These are phyloP conservation scores for Zea luxurians DNA, from an alignment of 176 grass and related monocot genomes.

Conservation along the genomic window DNA sequence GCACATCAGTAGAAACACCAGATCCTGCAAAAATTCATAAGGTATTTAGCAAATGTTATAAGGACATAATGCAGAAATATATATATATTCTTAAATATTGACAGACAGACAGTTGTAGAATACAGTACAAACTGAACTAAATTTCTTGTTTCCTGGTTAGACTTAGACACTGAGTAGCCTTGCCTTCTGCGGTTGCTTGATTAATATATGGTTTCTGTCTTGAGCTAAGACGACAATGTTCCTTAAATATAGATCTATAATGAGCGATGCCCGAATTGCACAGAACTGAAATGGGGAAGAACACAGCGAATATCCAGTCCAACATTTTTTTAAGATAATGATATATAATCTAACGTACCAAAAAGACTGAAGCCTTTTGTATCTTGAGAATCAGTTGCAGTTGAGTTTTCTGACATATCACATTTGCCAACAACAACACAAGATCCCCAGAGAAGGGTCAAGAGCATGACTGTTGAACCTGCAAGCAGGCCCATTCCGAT, in stretches of 20 bases:
- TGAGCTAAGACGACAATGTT: not conserved
- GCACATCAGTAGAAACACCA: slow-evolving; percentile 78
- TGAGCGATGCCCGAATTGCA: not conserved
- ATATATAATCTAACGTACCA: slow-evolving; percentile 35
- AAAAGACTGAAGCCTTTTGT: slow-evolving; percentile 68
- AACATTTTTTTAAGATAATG: too few species aligned
- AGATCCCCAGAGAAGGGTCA: slow-evolving; percentile 89
- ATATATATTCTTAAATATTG: not conserved
- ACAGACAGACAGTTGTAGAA: not conserved
- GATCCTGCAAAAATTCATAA: slow-evolving; percentile 46
- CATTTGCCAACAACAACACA: slow-evolving; percentile 87
- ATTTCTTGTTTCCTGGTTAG: not conserved
- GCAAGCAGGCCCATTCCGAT: slow-evolving; percentile 95
- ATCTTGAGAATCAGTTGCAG: slow-evolving; percentile 61
- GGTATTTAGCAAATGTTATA: slow-evolving; percentile 27
- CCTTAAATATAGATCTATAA: not conserved
- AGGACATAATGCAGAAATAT: not conserved
- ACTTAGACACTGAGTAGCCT: not conserved
- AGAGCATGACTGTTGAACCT: slow-evolving; percentile 82
- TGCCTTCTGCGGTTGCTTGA: not conserved
- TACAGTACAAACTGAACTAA: not conserved
- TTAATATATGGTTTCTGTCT: not conserved
- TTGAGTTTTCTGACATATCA: slow-evolving; percentile 63
- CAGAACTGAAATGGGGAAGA: not conserved
- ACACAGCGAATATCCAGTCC: not conserved